Conservation (phyloP, 179 eudicot genomes). For the Silene noctiflora region DNA sequence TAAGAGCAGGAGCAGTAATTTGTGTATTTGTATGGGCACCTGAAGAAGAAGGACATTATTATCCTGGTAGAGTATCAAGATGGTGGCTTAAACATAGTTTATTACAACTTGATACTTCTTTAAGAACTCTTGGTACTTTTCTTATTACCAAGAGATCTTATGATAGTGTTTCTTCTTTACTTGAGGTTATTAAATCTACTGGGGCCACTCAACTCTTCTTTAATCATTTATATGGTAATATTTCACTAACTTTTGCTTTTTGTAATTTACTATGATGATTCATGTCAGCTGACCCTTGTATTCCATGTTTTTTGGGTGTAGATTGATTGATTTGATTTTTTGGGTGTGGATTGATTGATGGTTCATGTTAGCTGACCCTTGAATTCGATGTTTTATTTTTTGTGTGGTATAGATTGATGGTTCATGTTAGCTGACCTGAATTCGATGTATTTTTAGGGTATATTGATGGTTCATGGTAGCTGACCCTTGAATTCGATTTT, state of each 20-base stretch:
- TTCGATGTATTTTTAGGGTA: too few relatives aligned
- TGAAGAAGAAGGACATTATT: conserved; percentile 89
- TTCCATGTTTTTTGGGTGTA: neutral
- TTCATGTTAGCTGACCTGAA: too few relatives aligned
- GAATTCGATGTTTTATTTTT: too few relatives aligned
- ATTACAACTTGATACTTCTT: conserved; percentile 71
- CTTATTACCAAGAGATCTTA: conserved; percentile 88
- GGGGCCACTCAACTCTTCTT: conserved; percentile 85
- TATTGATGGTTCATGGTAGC: too few relatives aligned
- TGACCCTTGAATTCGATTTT: neutral
- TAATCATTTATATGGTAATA: conserved; percentile 85
- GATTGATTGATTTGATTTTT: too few relatives aligned
- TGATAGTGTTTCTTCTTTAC: conserved; percentile 73
- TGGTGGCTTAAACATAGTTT: conserved; percentile 98
- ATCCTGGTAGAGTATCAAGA: conserved; percentile 91
- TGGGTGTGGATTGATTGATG: neutral
- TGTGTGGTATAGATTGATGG: too few relatives aligned
- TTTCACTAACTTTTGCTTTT: neutral
- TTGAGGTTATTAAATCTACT: conserved; percentile 71
- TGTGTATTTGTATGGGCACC: conserved; percentile 91
- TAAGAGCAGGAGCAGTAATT: conserved; percentile 70
- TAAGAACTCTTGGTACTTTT: conserved; percentile 73
- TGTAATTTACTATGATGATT: neutral
- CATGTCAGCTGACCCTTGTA: neutral
- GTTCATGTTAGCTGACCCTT: neutral